These are phyloP conservation scores for Pythium plurisporium DNA, from an alignment of 352 stramenopile species.

Conservation along the genomic window DNA sequence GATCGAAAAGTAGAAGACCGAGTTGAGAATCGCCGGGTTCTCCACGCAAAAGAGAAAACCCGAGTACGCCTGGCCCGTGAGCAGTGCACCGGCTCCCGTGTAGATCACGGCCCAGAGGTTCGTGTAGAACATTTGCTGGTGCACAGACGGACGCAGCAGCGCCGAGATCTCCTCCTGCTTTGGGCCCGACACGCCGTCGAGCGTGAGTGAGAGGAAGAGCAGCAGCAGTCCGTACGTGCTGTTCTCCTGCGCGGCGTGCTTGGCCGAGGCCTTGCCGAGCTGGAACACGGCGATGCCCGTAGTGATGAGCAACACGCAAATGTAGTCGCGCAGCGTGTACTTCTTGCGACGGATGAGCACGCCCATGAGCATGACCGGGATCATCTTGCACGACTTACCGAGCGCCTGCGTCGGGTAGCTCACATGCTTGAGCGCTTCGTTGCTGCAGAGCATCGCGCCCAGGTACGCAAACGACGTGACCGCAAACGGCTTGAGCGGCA, in stretches of 20 bases:
- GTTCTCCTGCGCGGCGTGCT: constrained; percentile 81
- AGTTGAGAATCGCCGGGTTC: constrained; percentile 81
- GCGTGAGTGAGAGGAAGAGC: constrained; percentile 90
- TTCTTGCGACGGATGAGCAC: constrained; percentile 91
- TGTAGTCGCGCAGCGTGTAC: constrained; percentile 86
- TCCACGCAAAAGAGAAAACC: constrained; percentile 78
- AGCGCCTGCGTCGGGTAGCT: constrained; percentile 97
- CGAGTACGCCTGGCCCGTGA: constrained; percentile 66
- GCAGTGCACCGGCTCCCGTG: constrained; percentile 64
- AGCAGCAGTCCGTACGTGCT: constrained; percentile 86
- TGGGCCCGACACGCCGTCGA: constrained; percentile 94
- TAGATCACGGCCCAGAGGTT: constrained; percentile 88
- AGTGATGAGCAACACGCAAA: constrained; percentile 90
- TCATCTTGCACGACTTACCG: constrained; percentile 99
- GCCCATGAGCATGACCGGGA: constrained; percentile 95
- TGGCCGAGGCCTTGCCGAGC: constrained; percentile 73
- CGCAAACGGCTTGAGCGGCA: constrained; percentile 82
- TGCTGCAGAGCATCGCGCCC: constrained; percentile 89
- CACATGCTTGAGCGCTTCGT: constrained; percentile 92
- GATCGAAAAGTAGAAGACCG: constrained; percentile 92
- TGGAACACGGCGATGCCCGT: constrained; percentile 89
- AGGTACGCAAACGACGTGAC: constrained; percentile 88
- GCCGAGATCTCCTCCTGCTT: constrained; percentile 92
- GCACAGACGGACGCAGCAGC: constrained; percentile 68
- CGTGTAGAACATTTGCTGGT: constrained; percentile 90